Percentiles rank a stretch among this genome's conserved stretches.
Evolutionary conservation across 1,139 yeast genomes (phyloP).

Genomic region (Geotrichum carabidarum): DNA sequence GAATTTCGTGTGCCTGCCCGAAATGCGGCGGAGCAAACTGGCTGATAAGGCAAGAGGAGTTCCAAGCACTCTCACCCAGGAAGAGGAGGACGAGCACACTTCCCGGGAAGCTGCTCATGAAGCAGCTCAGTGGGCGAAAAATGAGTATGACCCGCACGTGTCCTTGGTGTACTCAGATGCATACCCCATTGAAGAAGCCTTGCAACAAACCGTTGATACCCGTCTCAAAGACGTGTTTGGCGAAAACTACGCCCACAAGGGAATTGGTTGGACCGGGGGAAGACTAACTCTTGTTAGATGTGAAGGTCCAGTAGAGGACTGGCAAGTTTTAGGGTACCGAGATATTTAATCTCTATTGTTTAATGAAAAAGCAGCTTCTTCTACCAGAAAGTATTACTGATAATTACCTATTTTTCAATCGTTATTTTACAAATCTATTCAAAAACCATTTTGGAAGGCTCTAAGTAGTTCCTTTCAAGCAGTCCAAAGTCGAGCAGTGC

Average conservation of each 20-base stretch:
- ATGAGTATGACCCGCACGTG: conserved; percentile 67
- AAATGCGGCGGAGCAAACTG: conserved; percentile 27
- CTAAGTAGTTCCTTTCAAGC: conserved; percentile 43
- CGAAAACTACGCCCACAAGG: conserved; percentile 41
- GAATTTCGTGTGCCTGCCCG: conserved; percentile 48
- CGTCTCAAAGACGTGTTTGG: conserved; percentile 65
- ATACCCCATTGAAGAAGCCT: conserved; percentile 65
- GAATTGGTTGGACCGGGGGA: conserved; percentile 59
- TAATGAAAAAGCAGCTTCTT: background rate
- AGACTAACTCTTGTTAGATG: conserved; percentile 64
- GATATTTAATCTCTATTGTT: conserved; percentile 23
- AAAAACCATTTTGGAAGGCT: background rate
- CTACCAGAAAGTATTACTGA: background rate
- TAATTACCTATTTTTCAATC: background rate
- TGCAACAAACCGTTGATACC: conserved; percentile 62
- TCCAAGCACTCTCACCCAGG: conserved; percentile 30
- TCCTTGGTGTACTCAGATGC: conserved; percentile 65
- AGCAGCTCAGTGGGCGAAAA: conserved; percentile 50
- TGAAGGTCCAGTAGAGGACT: conserved; percentile 68
- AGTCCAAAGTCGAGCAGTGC: conserved; percentile 95
- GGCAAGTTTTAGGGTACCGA: conserved; percentile 58
- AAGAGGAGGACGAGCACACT: conserved; percentile 23
- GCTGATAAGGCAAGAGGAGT: conserved; percentile 19
- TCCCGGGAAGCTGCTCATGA: conserved; percentile 29
- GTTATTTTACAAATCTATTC: background rate